phyloP scores from a whole-genome alignment of 2,329 filamentous ascomycete species.

The Penicillium concentricum region DNA sequence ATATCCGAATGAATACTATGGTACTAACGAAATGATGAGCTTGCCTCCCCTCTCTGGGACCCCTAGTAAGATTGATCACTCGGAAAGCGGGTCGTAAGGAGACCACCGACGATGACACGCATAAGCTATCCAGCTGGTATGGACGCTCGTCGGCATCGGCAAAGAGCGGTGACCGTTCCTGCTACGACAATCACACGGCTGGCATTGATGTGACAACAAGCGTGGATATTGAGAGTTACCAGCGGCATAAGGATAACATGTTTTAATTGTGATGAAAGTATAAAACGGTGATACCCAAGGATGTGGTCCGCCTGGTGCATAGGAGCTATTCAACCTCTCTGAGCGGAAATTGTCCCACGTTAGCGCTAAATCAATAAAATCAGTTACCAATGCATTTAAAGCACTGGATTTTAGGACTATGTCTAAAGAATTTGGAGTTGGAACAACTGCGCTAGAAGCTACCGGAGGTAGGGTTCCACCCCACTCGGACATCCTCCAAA shows the following conservation, averaged over 20 bases:
- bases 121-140: neutral
- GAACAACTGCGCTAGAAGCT: too few relatives aligned
- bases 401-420: too few relatives aligned
- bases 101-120: neutral
- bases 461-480: too few relatives aligned
- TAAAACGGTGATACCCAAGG: neutral
- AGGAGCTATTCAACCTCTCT: too few relatives aligned
- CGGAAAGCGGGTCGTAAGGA: neutral
- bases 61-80: neutral
- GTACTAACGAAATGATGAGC: neutral
- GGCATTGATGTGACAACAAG: neutral
- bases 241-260: neutral
- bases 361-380: too few relatives aligned
- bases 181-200: neutral
- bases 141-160: neutral
- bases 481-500: too few relatives aligned
- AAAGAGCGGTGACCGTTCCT: neutral
- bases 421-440: too few relatives aligned
- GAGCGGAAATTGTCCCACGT: too few relatives aligned
- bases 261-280: neutral
- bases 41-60: neutral
- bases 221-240: neutral
- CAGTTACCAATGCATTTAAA: too few relatives aligned
- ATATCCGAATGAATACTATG: neutral
- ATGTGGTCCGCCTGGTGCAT: neutral